Evolutionary conservation across 2,329 filamentous ascomycete species (phyloP).

Genomic region (Sordariomycetes sp.): DNA sequence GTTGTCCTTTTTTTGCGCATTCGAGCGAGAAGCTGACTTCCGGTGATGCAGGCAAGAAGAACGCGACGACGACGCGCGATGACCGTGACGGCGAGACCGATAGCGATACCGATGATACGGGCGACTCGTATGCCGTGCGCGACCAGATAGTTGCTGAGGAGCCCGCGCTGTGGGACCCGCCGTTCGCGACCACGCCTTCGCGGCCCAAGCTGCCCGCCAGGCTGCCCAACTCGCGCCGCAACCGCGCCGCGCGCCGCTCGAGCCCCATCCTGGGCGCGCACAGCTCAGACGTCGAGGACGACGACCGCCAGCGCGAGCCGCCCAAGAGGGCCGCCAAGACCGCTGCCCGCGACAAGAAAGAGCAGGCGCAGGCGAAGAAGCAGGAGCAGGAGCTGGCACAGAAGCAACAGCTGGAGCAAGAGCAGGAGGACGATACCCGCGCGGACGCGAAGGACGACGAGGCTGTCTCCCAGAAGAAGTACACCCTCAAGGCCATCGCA

Average conservation of each 20-base stretch:
- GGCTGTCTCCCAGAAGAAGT: not conserved
- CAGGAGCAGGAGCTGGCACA: not conserved
- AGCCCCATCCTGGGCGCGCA: not conserved
- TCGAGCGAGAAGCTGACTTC: too few relatives aligned
- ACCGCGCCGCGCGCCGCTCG: not conserved
- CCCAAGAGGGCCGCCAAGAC: too few relatives aligned
- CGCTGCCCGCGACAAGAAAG: too few relatives aligned
- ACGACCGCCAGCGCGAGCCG: not conserved
- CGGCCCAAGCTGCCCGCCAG: not conserved
- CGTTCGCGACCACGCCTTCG: not conserved
- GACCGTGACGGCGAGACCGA: not conserved
- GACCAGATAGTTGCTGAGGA: not conserved
- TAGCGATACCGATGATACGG: not conserved
- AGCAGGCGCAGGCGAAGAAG: not conserved
- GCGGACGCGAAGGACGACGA: not conserved
- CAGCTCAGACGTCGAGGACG: not conserved
- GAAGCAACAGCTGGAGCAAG: not conserved
- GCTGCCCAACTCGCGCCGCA: not conserved
- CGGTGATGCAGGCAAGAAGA: too few relatives aligned
- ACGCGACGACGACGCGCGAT: not conserved
- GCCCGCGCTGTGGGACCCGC: not conserved
- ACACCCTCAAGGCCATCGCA: not conserved
- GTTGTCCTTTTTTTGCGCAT: too few relatives aligned
- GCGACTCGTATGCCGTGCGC: not conserved
- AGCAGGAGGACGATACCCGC: not conserved